Percentiles rank a stretch among this genome's conserved stretches.
Conservation (phyloP, 768 basidiomycete species). For the Gymnopilus dilepis region DNA sequence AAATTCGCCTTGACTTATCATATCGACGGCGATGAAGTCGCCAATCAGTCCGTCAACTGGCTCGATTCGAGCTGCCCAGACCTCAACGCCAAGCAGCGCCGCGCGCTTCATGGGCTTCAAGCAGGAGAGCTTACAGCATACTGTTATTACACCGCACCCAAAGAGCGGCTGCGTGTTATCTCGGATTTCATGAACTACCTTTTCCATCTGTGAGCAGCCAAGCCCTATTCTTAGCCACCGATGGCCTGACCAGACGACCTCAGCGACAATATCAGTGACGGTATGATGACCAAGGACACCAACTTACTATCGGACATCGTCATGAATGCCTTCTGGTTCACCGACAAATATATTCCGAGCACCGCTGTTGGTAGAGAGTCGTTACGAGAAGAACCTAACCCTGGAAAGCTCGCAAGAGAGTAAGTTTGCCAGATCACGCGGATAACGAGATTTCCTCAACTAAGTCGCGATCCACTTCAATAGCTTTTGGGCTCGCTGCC, state of each 20-base stretch:
- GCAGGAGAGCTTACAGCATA: conserved; percentile 70
- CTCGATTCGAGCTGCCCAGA: conserved; percentile 52
- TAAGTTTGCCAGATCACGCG: conserved; percentile 33
- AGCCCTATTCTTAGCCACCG: conserved; percentile 8
- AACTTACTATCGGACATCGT: conserved; percentile 64
- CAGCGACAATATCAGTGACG: conserved; percentile 79
- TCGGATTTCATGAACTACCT: conserved; percentile 72
- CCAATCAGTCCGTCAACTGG: conserved; percentile 54
- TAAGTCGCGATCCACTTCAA: background rate
- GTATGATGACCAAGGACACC: conserved; percentile 71
- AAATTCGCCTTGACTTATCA: conserved; percentile 51
- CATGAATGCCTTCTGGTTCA: conserved; percentile 72
- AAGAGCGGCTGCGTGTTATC: conserved; percentile 64
- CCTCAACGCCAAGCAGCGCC: conserved; percentile 47
- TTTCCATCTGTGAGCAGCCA: conserved; percentile 51
- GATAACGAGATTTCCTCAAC: background rate
- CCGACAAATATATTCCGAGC: conserved; percentile 55
- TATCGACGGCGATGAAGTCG: conserved; percentile 49
- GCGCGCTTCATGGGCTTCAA: conserved; percentile 60
- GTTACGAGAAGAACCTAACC: conserved; percentile 48
- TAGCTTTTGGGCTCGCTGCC: conserved; percentile 74
- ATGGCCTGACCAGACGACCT: too few species aligned
- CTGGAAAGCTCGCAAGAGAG: conserved; percentile 74
- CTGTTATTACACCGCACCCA: conserved; percentile 63
- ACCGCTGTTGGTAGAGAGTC: conserved; percentile 42